Conservation (phyloP, 441 rosid genomes). For the Populus trichocarpa region DNA sequence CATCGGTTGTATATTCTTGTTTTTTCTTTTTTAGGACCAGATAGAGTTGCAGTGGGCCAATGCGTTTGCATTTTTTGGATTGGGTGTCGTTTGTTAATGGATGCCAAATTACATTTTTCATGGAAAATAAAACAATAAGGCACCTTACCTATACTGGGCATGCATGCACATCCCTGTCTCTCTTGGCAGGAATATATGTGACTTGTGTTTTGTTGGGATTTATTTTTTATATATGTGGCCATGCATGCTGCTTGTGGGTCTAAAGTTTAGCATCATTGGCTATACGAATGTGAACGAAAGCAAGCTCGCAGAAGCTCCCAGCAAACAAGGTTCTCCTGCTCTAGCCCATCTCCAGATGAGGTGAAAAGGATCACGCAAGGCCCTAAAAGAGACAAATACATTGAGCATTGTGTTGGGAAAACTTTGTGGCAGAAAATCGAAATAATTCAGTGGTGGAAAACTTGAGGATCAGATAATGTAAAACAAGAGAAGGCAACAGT, state of each 20-base stretch:
- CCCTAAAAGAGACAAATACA: background rate
- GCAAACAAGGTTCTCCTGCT: background rate
- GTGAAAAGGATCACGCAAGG: background rate
- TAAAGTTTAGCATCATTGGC: conserved; percentile 10
- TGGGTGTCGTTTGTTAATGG: no score
- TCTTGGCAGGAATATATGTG: no score
- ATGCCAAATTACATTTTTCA: no score
- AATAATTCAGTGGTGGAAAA: conserved; percentile 20
- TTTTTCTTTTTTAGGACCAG: no score
- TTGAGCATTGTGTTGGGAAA: background rate
- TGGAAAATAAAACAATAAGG: no score
- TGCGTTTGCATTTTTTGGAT: no score
- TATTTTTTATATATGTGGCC: no score
- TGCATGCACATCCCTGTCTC: no score
- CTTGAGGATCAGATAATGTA: conserved; percentile 6
- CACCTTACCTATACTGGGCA: no score
- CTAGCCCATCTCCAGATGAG: conserved; percentile 10
- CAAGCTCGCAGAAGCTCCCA: background rate
- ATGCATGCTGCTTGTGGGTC: background rate
- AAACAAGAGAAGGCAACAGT: conserved; percentile 14
- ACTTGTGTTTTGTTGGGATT: background rate
- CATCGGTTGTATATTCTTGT: no score
- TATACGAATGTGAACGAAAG: background rate
- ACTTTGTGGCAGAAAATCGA: conserved; percentile 5
- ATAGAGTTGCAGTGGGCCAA: no score